A percentile compares a stretch with the other conserved stretches of the same genome.
Conservation (phyloP, 2,329 filamentous ascomycete species). For the Atkinsonella hypoxylon region DNA sequence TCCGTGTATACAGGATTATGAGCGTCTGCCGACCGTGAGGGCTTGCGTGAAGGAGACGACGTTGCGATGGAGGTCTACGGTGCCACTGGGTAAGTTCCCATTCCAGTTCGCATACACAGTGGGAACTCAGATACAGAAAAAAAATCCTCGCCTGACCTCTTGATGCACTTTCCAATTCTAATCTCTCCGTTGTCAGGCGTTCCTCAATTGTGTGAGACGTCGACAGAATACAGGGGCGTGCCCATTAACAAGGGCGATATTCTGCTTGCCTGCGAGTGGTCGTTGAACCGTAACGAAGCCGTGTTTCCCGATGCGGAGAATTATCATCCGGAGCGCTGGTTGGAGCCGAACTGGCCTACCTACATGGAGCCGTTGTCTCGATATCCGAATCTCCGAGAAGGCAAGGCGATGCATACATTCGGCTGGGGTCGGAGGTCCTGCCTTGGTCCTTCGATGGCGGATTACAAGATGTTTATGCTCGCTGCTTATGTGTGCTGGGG, state of each 20-base stretch:
- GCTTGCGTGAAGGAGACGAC: constrained; percentile 48
- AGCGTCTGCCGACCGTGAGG: constrained; percentile 22
- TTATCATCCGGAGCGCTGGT: constrained; percentile 50
- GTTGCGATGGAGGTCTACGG: constrained; percentile 44
- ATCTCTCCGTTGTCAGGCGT: constrained; percentile 22
- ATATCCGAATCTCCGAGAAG: constrained; percentile 50
- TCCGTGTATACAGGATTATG: not conserved
- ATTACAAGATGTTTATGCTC: constrained; percentile 43
- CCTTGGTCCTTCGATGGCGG: constrained; percentile 15
- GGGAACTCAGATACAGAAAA: too few relatives aligned
- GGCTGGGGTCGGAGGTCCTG: constrained; percentile 28
- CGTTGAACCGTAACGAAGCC: constrained; percentile 34
- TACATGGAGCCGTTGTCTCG: constrained; percentile 52
- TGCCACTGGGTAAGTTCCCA: constrained; percentile 25
- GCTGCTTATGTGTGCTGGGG: constrained; percentile 37
- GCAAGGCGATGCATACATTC: constrained; percentile 48
- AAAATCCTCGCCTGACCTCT: too few relatives aligned
- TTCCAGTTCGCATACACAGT: constrained; percentile 15
- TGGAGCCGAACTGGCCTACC: constrained; percentile 50
- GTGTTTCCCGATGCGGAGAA: constrained; percentile 12
- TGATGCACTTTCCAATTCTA: too few relatives aligned
- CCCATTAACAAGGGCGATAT: constrained; percentile 36
- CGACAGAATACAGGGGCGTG: constrained; percentile 34
- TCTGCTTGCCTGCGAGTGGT: constrained; percentile 32
- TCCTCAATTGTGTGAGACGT: constrained; percentile 35